Conservation (phyloP, 257 asterid species). For the Petunia secreta region DNA sequence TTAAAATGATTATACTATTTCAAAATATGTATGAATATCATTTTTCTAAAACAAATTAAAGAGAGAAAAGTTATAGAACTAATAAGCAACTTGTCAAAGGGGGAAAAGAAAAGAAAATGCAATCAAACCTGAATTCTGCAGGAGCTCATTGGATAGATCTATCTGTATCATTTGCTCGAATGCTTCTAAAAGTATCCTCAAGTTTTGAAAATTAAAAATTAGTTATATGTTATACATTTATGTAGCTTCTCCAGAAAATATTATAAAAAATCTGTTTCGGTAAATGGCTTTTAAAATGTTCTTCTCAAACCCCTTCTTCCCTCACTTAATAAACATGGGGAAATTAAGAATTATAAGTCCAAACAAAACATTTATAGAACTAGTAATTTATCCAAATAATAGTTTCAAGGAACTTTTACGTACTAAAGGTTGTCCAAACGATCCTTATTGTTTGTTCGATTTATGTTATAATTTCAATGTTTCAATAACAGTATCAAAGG, state of each 20-base stretch:
- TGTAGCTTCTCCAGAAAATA: background rate
- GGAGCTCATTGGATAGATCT: slow-evolving; percentile 5
- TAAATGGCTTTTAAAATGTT: background rate
- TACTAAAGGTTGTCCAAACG: no score
- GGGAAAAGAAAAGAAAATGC: background rate
- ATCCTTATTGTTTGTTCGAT: background rate
- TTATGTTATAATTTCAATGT: background rate
- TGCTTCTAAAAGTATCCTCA: background rate
- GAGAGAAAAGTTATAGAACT: no score
- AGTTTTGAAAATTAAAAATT: background rate
- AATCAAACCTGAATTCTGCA: background rate
- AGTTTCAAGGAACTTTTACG: no score
- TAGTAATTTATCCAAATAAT: no score
- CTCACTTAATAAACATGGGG: background rate
- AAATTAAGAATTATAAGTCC: background rate
- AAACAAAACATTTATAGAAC: background rate
- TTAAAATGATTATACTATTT: no score
- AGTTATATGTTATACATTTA: background rate
- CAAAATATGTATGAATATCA: no score
- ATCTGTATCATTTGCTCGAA: background rate
- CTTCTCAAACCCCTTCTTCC: background rate
- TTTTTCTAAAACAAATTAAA: no score
- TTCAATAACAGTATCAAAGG: background rate
- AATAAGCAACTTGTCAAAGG: no score
- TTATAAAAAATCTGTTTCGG: background rate